Conservation (phyloP, 371 early-diverging fungal genomes). For the Saksenaea oblongispora region DNA sequence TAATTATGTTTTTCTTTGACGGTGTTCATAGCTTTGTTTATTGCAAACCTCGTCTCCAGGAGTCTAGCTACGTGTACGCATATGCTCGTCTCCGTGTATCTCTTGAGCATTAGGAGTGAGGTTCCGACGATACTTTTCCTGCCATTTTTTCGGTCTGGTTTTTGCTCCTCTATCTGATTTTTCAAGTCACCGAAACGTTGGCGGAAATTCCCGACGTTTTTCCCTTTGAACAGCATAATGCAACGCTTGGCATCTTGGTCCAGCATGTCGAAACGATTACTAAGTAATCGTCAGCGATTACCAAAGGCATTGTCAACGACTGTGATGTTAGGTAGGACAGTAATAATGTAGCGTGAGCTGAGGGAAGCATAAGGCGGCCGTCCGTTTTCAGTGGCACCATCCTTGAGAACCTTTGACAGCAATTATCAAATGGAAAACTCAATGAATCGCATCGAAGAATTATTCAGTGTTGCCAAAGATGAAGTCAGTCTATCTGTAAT, state of each 20-base stretch:
- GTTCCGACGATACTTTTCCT: no score
- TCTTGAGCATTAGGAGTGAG: no score
- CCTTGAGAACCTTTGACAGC: not conserved
- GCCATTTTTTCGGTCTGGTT: no score
- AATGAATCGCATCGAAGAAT: conserved; percentile 39
- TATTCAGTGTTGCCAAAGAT: conserved; percentile 39
- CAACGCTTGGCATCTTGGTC: not conserved
- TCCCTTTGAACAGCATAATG: not conserved
- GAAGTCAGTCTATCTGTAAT: conserved; percentile 20
- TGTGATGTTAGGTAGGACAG: not conserved
- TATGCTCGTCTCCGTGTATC: no score
- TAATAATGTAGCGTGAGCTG: not conserved
- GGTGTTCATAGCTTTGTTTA: no score
- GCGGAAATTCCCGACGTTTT: no score
- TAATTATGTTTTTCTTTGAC: no score
- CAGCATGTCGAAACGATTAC: not conserved
- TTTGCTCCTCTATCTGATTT: no score
- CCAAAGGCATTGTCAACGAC: not conserved
- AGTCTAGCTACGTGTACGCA: no score
- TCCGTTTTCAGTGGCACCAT: not conserved
- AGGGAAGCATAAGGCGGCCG: not conserved
- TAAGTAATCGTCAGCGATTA: not conserved
- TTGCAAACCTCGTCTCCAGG: no score
- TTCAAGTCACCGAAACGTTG: no score
- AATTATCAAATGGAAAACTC: conserved; percentile 22